Percentiles rank a stretch among this genome's conserved stretches.
phyloP scores from a whole-genome alignment of 2,329 filamentous ascomycete genomes.

The Fusarium sp. region DNA sequence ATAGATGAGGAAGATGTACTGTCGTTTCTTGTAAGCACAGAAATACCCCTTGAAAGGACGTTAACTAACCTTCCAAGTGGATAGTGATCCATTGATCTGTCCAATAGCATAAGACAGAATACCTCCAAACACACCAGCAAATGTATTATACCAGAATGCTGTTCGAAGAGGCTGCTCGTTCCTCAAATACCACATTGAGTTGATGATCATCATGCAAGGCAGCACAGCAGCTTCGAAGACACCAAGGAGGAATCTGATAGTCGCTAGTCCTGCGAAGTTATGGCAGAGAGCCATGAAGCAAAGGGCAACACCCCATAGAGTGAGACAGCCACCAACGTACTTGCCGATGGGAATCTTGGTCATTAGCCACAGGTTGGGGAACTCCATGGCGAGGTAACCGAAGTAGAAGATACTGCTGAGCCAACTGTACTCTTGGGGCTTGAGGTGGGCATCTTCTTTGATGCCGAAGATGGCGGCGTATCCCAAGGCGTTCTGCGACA shows the following conservation, averaged over 20 bases:
- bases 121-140: conserved; percentile 49
- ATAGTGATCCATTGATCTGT: conserved; percentile 40
- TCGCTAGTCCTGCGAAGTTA: conserved; percentile 42
- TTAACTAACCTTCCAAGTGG: conserved; percentile 36
- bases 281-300: conserved; percentile 44
- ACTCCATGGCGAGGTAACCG: conserved; percentile 62
- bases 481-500: background rate
- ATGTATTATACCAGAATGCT: conserved; percentile 50
- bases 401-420: conserved; percentile 60
- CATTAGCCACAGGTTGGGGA: conserved; percentile 52
- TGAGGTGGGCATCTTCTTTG: conserved; percentile 41
- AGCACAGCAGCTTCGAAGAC: conserved; percentile 46
- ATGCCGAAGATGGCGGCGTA: conserved; percentile 40
- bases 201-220: conserved; percentile 47
- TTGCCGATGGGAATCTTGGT: conserved; percentile 35
- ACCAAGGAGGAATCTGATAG: conserved; percentile 47
- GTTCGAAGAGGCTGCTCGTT: conserved; percentile 49
- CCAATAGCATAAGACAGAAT: conserved; percentile 49
- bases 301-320: conserved; percentile 35
- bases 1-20: conserved; percentile 46
- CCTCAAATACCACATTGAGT: conserved; percentile 50
- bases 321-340: conserved; percentile 36
- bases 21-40: accelerated
- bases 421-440: conserved; percentile 71
- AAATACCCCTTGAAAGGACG: accelerated